Evolutionary conservation across 169 alveolate genomes (phyloP), one percentile per base, ranked within the genome.

Genomic region (Eimeria zaria): DNA sequence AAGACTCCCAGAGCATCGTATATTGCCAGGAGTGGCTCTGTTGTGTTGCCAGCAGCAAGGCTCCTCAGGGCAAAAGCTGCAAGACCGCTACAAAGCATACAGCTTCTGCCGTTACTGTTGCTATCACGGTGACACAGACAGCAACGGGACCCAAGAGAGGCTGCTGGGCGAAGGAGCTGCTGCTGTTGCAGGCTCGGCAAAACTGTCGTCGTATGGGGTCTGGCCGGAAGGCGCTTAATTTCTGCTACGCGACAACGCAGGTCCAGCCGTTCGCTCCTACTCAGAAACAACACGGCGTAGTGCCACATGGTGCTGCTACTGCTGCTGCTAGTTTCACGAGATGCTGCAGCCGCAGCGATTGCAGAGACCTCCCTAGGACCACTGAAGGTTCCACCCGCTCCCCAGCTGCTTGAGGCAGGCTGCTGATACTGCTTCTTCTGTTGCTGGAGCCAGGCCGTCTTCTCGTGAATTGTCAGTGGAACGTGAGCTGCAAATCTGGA

Each of bases 191-290:
- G 64, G 41, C 58, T 20, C 20, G 94, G 90, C 78, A 93, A 46
- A 46, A 93, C 60, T 14, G 96, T 73, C 53, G 93, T 24, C 33
- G 73, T 41, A 11, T 80, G 93, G 4, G 96, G 96, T 46, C 94
- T 36, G 22, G 93, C 94, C 41, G 93, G 96, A 24, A 93, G 96
- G n/a, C 92, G 76, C 67, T 64, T 44, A 27, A 83, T 73, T 33
- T 60, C 89, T 39, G 92, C 96, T 30, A 92, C 74, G 60, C 96
- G 88, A 48, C 58, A 33, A n/a, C 88, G 73, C 76, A 78, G 36
- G 60, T 62, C 96, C 67, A 92, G 92, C 24, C 96, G 67, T 36
- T 85, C 92, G 48, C 91, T 76, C 16, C 60, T 39, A 58, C 76
- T 71, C 71, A 92, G 74, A 33, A 76, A 92, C 60, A 80, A 12